Base-by-base conservation (phyloP, 768 basidiomycete genomes). In the Steccherinum ochraceum region DNA sequence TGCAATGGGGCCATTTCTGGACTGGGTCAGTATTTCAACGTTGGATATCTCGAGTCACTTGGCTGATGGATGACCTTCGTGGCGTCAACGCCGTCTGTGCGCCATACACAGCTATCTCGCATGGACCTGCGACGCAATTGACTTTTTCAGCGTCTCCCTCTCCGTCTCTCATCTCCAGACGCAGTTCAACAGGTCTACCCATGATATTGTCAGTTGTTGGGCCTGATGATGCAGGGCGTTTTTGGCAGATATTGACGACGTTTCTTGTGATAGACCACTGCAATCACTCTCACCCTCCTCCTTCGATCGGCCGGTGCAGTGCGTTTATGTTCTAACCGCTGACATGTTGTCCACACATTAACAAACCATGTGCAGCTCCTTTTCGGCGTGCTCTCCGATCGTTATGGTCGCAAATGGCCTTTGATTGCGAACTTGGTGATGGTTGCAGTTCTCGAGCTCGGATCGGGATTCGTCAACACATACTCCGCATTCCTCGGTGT, bases 391-490 rank as follows among this genome's bases (percentile, higher is more conserved):
- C 58, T 86, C n/a, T 88, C 87, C 1, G 94, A 96, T 64, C 81
- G 94, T 3, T 95, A 74, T 64, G 94, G 94, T 3, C 79, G 94
- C 24, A 95, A 94, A 74, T 98, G 93, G 93, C 93, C 93, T 3
- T 74, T 94, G 3, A 81, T 95, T 24, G 56, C 59, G 56, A 93
- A 93, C 64, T 74, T 94, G 19, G 42, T 91, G 21, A 62, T 93
- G 44, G 79, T 91, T 54, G 74, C 78, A 12, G 64, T 77, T 3
- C 79, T 96, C 48, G 83, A 93, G 61, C 78, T 96, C 20, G 88
- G 83, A 0, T 81, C 83, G 1, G 84, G 89, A 23, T 97, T 94
- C 67, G 82, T 83, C 40, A 74, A 84, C 16, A 90, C 83, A 0
- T 97, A 80, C 69, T 25, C 53, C 0, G 75, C 85, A 54, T 98